Conservation (phyloP, 225 moss, liverwort and hornwort genomes). For the Pseudoscleropodium purum region DNA sequence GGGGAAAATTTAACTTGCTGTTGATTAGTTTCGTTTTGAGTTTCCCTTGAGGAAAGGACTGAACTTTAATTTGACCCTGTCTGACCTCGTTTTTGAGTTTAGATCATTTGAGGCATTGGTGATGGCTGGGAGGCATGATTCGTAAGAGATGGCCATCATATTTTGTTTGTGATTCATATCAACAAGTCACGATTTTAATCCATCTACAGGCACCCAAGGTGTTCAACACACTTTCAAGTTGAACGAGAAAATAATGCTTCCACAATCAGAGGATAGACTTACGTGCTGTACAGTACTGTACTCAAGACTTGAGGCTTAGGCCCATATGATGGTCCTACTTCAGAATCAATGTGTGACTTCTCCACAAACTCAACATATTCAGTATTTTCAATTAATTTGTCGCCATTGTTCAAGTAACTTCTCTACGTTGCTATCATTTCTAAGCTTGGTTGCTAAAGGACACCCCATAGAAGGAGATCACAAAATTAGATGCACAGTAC, state of each 20-base stretch:
- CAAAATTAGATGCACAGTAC: not conserved
- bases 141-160: not conserved
- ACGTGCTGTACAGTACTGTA: not conserved
- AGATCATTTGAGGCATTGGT: not conserved
- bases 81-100: not conserved
- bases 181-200: not conserved
- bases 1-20: no score
- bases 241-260: not conserved
- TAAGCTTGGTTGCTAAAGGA: not conserved
- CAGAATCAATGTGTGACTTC: not conserved
- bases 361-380: not conserved
- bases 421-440: not conserved
- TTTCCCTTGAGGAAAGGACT: not conserved
- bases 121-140: not conserved
- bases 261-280: not conserved
- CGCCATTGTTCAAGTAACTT: not conserved
- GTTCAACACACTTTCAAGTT: not conserved
- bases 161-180: not conserved
- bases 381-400: not conserved
- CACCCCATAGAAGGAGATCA: not conserved
- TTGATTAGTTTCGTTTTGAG: not conserved
- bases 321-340: not conserved
- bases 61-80: not conserved
- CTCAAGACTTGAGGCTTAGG: not conserved
- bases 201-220: not conserved